Conservation (phyloP, 2,329 filamentous ascomycete genomes). For the Bisporella sp. region DNA sequence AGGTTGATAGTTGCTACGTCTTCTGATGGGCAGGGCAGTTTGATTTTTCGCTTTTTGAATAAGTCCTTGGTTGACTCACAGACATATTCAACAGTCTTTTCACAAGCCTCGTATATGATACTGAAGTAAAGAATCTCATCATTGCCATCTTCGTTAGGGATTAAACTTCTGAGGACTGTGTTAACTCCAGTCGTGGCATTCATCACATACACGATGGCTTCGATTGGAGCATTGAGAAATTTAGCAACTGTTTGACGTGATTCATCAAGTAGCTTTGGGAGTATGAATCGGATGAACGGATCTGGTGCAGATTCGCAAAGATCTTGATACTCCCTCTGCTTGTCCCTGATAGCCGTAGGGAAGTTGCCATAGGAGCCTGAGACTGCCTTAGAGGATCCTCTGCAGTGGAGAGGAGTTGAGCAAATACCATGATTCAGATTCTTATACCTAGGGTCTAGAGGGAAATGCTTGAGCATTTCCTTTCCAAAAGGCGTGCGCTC, state of each 20-base stretch:
- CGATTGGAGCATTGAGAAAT: slow-evolving; percentile 56
- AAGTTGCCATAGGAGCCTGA: slow-evolving; percentile 72
- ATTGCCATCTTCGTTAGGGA: slow-evolving; percentile 48
- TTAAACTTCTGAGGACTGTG: slow-evolving; percentile 69
- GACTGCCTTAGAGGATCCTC: neutral
- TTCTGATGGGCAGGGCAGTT: slow-evolving; percentile 60
- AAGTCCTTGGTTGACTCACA: slow-evolving; percentile 51
- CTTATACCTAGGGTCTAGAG: slow-evolving; percentile 24
- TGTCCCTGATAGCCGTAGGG: slow-evolving; percentile 53
- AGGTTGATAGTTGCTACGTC: slow-evolving; percentile 57
- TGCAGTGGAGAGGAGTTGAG: neutral
- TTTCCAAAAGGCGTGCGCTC: slow-evolving; percentile 25
- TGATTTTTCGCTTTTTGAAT: slow-evolving; percentile 45
- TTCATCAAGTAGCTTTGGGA: slow-evolving; percentile 54
- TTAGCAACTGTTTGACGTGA: slow-evolving; percentile 57
- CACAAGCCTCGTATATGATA: slow-evolving; percentile 45
- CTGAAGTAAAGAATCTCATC: slow-evolving; percentile 77
- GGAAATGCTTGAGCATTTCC: slow-evolving; percentile 28
- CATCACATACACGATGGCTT: slow-evolving; percentile 67
- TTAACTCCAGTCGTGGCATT: slow-evolving; percentile 79
- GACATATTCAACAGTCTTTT: slow-evolving; percentile 65
- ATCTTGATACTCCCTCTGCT: slow-evolving; percentile 59
- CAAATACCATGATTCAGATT: slow-evolving; percentile 31
- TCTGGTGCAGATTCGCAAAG: slow-evolving; percentile 64
- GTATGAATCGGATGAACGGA: slow-evolving; percentile 65